A percentile compares a stretch with the other conserved stretches of the same genome.
Evolutionary conservation across 2,329 filamentous ascomycete genomes (phyloP).

Genomic region (Ceratocystis harringtonii): DNA sequence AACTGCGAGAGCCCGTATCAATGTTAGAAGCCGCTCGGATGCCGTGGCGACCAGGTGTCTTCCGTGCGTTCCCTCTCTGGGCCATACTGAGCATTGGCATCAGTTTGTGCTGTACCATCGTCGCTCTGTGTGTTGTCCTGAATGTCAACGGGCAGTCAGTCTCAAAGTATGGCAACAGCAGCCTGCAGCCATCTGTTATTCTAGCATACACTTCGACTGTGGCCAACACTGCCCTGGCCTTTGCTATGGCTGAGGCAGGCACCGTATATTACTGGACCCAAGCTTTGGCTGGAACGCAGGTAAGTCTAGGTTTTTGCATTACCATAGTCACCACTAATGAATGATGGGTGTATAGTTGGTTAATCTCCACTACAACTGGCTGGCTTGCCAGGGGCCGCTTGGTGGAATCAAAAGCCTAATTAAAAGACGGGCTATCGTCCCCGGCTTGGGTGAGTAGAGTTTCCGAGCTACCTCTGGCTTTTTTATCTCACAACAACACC

Average conservation of each 20-base stretch:
- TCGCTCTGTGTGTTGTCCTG: background rate
- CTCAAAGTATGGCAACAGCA: background rate
- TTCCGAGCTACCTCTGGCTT: background rate
- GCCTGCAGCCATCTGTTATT: background rate
- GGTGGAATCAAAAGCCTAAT: background rate
- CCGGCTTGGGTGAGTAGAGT: background rate
- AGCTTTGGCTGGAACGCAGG: background rate
- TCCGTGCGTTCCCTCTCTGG: background rate
- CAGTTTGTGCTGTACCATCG: background rate
- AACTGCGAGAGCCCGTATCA: background rate
- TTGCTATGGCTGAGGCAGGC: background rate
- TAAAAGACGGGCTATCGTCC: background rate
- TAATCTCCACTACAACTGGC: background rate
- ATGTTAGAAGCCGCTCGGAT: background rate
- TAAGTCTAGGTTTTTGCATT: background rate
- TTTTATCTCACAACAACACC: too few relatives aligned
- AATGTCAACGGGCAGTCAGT: background rate
- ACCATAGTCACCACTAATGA: background rate
- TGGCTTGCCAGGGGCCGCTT: background rate
- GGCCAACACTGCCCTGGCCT: background rate
- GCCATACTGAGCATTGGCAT: background rate
- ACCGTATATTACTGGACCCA: background rate
- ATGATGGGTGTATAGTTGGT: background rate
- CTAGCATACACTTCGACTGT: background rate
- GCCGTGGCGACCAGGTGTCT: background rate